Conservation (phyloP, 2,329 filamentous ascomycete genomes). For the Penicillium nordicum region DNA sequence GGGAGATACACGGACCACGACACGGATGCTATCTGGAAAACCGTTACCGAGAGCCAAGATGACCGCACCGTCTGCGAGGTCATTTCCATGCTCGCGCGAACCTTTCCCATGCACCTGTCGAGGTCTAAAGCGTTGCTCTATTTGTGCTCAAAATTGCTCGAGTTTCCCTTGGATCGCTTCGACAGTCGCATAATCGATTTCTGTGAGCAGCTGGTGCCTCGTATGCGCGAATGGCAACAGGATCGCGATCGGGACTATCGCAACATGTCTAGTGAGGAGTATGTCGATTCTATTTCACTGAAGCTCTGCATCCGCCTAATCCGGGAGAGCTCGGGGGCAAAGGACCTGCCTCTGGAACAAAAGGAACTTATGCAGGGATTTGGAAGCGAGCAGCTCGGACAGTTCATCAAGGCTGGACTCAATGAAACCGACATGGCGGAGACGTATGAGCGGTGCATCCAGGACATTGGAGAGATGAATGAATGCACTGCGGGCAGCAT, state of each 20-base stretch:
- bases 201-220: conserved; percentile 56
- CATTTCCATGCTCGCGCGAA: conserved; percentile 59
- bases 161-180: conserved; percentile 61
- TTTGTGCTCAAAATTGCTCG: conserved; percentile 67
- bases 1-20: conserved; percentile 67
- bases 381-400: conserved; percentile 59
- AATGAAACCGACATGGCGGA: conserved; percentile 55
- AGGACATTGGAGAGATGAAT: conserved; percentile 64
- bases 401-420: conserved; percentile 58
- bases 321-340: conserved; percentile 63
- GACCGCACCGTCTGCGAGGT: conserved; percentile 79
- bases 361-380: conserved; percentile 62
- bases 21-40: conserved; percentile 79
- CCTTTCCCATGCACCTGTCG: conserved; percentile 47
- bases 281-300: conserved; percentile 46
- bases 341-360: conserved; percentile 53
- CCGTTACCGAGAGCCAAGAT: conserved; percentile 76
- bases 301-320: conserved; percentile 64
- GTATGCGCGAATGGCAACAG: conserved; percentile 46
- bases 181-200: conserved; percentile 61
- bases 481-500: conserved; percentile 68
- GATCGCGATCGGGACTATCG: conserved; percentile 28
- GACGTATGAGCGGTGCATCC: conserved; percentile 65
- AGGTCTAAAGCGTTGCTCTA: conserved; percentile 54
- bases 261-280: conserved; percentile 21